Base-by-base conservation (phyloP, 768 basidiomycete species). In the Lactarius vividus region DNA sequence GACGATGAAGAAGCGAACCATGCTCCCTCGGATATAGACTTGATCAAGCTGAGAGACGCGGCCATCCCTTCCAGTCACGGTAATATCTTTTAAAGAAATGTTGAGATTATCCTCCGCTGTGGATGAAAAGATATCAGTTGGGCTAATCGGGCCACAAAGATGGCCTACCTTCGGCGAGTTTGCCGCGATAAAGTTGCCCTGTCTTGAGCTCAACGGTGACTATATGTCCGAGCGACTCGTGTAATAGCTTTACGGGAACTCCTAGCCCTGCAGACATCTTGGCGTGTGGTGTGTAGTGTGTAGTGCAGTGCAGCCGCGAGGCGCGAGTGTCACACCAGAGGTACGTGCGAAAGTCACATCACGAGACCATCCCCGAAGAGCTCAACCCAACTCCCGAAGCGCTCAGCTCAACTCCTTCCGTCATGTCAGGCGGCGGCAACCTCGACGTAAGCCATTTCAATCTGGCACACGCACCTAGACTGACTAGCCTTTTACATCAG, bases 121-220 rank as follows among this genome's bases (percentile, higher is more conserved):
- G 67, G 63, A 63, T n/a, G 46, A 65, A 64, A 57, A 69, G 61
- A 31, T 64, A 33, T 64, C 39, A 62, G 64, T 13, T 6, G 33
- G 33, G 56, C 39, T 33, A 26, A 69, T 29, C 26, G 55, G 42
- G 57, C 57, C 26, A 33, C 23, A 62, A 64, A 49, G 64, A 63
- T 31, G 37, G 76, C 83, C 73, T 69, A 94, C 97, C 97, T 83
- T 99, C 97, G 18, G 94, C 92, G 46, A 99, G 85, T 79, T 97
- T 98, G 71, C 97, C 97, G 57, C 97, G 84, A 79, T 98, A 99
- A 59, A 97, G 84, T 75, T 98, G 96, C 11, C 96, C 96, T 2
- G 95, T 97, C 79, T 98, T 98, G 63, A 98, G 85, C 77, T 99
- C 97, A n/a, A 96, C 94, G 5, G 96, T 98, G 70, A 99, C 91